Percentiles rank a stretch among this genome's conserved stretches.
phyloP scores from a whole-genome alignment of 2,329 filamentous ascomycete genomes.

The Fonsecaea nubica region DNA sequence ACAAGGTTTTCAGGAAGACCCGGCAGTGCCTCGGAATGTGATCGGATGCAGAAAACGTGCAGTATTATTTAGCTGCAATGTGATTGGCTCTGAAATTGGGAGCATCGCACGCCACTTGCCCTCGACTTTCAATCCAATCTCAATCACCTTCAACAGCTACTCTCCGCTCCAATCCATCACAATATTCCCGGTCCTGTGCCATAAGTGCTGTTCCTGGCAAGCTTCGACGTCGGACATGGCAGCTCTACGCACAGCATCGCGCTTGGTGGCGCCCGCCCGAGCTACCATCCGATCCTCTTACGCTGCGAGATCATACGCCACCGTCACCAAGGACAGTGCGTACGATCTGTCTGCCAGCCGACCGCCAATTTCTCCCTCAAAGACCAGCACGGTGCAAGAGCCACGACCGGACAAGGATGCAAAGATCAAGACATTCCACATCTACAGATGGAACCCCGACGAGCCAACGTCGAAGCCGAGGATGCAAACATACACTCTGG shows the following conservation, averaged over 20 bases:
- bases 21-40: conserved; percentile 24
- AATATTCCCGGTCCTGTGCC: conserved; percentile 1
- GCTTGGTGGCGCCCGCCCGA: conserved; percentile 47
- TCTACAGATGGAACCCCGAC: conserved; percentile 99
- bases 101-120: conserved; percentile 26
- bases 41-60: conserved; percentile 23
- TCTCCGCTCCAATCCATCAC: conserved; percentile 16
- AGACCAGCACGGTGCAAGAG: conserved; percentile 68
- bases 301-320: conserved; percentile 55
- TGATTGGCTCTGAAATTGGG: conserved; percentile 33
- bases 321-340: conserved; percentile 49
- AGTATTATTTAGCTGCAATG: conserved; percentile 30
- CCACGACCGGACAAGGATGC: conserved; percentile 63
- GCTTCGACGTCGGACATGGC: conserved; percentile 48
- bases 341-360: conserved; percentile 43
- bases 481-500: conserved; percentile 94
- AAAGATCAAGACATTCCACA: conserved; percentile 90
- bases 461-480: conserved; percentile 87
- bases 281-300: conserved; percentile 48
- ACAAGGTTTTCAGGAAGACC: background rate
- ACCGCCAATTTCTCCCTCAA: conserved; percentile 53
- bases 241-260: conserved; percentile 56
- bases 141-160: conserved; percentile 20
- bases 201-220: conserved; percentile 14
- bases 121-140: conserved; percentile 17